phyloP scores from a whole-genome alignment of 164 flowering plant genomes.

The Vitis amurensis region DNA sequence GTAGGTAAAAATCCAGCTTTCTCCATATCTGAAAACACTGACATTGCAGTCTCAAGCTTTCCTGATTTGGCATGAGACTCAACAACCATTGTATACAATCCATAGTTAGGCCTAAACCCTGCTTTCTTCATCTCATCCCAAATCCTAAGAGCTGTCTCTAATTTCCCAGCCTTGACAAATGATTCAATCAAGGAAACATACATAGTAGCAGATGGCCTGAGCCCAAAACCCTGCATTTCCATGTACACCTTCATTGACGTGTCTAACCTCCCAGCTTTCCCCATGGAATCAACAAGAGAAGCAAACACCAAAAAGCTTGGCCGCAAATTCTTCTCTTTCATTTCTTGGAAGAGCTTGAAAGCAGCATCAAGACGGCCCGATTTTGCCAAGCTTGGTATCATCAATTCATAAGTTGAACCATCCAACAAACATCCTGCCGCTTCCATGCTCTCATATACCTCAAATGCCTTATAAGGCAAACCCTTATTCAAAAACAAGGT shows the following conservation, averaged over 20 bases:
- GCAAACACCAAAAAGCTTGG: conserved; percentile 63
- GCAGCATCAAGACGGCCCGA: conserved; percentile 98
- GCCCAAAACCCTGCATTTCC: conserved; percentile 85
- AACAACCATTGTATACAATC: conserved; percentile 77
- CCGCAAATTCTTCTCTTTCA: conserved; percentile 61
- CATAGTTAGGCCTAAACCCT: conserved; percentile 91
- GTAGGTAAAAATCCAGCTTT: conserved; percentile 92
- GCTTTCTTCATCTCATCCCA: conserved; percentile 98
- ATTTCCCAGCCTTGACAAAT: conserved; percentile 87
- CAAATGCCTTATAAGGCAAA: conserved; percentile 92
- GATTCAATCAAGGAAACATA: conserved; percentile 89
- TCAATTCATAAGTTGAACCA: conserved; percentile 74
- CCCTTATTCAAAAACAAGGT: conserved; percentile 78
- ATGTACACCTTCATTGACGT: conserved; percentile 77
- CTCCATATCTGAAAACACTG: conserved; percentile 88
- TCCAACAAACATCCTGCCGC: conserved; percentile 58
- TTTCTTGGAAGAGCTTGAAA: conserved; percentile 80
- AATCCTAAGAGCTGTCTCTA: conserved; percentile 70
- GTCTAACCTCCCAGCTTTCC: conserved; percentile 96
- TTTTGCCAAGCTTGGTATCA: conserved; percentile 89
- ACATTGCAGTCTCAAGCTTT: conserved; percentile 88
- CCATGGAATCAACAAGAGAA: conserved; percentile 90
- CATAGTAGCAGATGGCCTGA: conserved; percentile 72
- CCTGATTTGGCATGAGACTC: conserved; percentile 98
- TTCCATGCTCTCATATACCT: conserved; percentile 90